Conservation (phyloP, 805 yeast genomes). For the Saccharomycodes ludwigii region DNA sequence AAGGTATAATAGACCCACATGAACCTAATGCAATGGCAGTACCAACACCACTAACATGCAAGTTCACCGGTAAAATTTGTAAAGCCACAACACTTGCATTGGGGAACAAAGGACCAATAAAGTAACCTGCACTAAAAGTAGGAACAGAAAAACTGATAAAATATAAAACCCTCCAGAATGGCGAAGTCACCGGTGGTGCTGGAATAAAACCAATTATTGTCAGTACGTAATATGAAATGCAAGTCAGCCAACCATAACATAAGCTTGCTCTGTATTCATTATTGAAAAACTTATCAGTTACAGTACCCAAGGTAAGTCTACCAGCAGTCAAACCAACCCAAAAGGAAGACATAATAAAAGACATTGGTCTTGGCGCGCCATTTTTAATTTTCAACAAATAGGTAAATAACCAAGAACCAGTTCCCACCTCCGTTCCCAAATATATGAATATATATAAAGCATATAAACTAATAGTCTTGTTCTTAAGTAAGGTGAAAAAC, state of each 20-base stretch:
- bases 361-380: slow-evolving; percentile 34
- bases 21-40: slow-evolving; percentile 72
- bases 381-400: slow-evolving; percentile 43
- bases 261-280: slow-evolving; percentile 31
- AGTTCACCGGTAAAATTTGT: slow-evolving; percentile 44
- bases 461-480: slow-evolving; percentile 16
- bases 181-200: slow-evolving; percentile 5
- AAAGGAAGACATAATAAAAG: slow-evolving; percentile 56
- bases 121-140: slow-evolving; percentile 40
- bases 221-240: slow-evolving; percentile 25
- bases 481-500: background rate
- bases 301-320: slow-evolving; percentile 43
- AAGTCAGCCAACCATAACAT: slow-evolving; percentile 22
- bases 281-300: slow-evolving; percentile 33
- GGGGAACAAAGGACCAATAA: slow-evolving; percentile 63
- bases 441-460: slow-evolving; percentile 47
- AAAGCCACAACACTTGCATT: slow-evolving; percentile 56
- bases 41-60: slow-evolving; percentile 60
- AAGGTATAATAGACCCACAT: slow-evolving; percentile 64
- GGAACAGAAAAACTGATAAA: slow-evolving; percentile 12
- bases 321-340: slow-evolving; percentile 67
- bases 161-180: slow-evolving; percentile 7
- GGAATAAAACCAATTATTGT: slow-evolving; percentile 13
- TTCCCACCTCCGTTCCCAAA: slow-evolving; percentile 56
- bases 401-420: slow-evolving; percentile 64